Evolutionary conservation across 768 basidiomycete genomes (phyloP).

Genomic region (Dendrothele bispora): DNA sequence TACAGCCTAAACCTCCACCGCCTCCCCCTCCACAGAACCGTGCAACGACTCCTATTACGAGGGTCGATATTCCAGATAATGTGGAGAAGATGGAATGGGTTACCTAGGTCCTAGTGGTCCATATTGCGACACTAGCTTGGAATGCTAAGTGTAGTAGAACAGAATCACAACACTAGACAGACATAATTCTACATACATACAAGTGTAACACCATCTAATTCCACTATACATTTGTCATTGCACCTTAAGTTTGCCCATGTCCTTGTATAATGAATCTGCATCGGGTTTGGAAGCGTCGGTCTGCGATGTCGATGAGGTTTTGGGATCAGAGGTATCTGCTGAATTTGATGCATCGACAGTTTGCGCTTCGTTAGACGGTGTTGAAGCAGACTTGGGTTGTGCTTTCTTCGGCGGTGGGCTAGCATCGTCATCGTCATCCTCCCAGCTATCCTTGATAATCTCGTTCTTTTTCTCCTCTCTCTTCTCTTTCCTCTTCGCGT

Average conservation of each 20-base stretch:
- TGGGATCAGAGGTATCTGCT: too few relatives aligned
- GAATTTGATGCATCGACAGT: background rate
- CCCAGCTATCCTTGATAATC: conserved; percentile 23
- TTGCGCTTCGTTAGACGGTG: conserved; percentile 1
- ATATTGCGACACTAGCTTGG: conserved; percentile 13
- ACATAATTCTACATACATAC: conserved; percentile 6
- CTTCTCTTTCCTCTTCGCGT: conserved; percentile 77
- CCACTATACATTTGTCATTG: conserved; percentile 30
- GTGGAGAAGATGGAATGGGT: conserved; percentile 33
- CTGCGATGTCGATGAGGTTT: too few relatives aligned
- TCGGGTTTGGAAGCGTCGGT: conserved; percentile 16
- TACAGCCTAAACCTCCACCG: conserved; percentile 45
- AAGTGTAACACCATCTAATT: conserved; percentile 4
- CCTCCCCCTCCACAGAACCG: conserved; percentile 24
- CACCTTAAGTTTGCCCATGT: conserved; percentile 60
- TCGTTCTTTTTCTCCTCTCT: conserved; percentile 52
- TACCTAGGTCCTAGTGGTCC: conserved; percentile 22
- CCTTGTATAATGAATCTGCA: conserved; percentile 37
- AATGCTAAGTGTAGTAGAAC: too few relatives aligned
- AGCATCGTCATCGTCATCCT: conserved; percentile 24
- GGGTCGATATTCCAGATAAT: conserved; percentile 23
- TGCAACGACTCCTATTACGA: conserved; percentile 23
- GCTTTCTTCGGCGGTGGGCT: conserved; percentile 2
- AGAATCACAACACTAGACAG: background rate
- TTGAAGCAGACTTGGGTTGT: background rate